Evolutionary conservation across 176 grass and related monocot species (phyloP).

Genomic region (Paspalum vaginatum): DNA sequence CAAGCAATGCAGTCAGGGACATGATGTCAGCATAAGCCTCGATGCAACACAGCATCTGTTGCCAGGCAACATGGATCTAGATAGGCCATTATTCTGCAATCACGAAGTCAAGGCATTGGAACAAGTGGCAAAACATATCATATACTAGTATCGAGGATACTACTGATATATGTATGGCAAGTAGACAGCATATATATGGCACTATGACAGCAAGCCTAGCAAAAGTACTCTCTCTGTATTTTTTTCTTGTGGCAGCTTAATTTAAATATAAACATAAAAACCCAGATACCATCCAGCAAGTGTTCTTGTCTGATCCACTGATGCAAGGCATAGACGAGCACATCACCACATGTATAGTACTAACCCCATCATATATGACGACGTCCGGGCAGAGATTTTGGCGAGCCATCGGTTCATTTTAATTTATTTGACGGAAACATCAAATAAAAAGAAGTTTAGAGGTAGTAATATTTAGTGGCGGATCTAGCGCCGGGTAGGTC

Average conservation of each 20-base stretch:
- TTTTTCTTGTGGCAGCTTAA: background rate
- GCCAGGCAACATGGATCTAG: slow-evolving; percentile 29
- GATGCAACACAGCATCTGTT: slow-evolving; percentile 16
- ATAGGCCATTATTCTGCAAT: slow-evolving; percentile 33
- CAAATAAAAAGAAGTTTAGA: no score
- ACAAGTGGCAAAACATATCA: slow-evolving; percentile 14
- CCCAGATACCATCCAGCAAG: background rate
- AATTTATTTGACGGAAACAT: no score
- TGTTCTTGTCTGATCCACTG: background rate
- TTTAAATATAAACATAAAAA: background rate
- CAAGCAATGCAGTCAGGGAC: slow-evolving; percentile 26
- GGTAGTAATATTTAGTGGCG: no score
- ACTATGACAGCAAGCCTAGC: background rate
- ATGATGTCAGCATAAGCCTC: slow-evolving; percentile 3
- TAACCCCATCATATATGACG: no score
- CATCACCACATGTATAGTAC: no score
- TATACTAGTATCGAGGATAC: background rate
- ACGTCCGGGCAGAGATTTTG: no score
- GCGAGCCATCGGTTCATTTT: no score
- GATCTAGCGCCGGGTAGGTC: no score
- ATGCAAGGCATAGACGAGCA: background rate
- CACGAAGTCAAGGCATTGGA: slow-evolving; percentile 37
- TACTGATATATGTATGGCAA: background rate
- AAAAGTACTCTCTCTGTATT: background rate
- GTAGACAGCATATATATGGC: background rate